Percentiles rank a stretch among this genome's conserved stretches.
Conservation (phyloP, 2,329 filamentous ascomycete species). For the Delphinella strobiligena region DNA sequence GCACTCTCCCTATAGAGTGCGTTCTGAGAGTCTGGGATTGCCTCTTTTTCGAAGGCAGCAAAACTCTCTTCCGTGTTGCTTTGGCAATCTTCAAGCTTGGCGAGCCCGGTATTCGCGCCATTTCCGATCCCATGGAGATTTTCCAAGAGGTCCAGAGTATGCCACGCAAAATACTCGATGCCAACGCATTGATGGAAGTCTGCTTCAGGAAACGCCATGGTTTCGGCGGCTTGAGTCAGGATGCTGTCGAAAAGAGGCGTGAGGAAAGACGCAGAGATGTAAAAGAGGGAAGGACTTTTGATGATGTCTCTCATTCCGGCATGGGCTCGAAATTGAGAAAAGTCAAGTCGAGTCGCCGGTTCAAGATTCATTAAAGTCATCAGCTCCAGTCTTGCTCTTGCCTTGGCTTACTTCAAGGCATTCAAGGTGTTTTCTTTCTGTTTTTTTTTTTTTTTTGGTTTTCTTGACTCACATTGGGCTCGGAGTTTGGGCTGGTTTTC, state of each 20-base stretch:
- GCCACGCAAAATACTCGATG: constrained; percentile 69
- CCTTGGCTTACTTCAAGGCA: too few relatives aligned
- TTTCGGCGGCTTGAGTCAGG: constrained; percentile 71
- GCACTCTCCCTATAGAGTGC: constrained; percentile 81
- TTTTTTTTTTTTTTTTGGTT: background rate
- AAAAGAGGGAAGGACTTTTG: constrained; percentile 7
- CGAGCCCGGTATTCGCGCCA: constrained; percentile 65
- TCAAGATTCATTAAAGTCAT: too few relatives aligned
- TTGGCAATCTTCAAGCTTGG: constrained; percentile 84
- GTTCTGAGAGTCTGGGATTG: constrained; percentile 90
- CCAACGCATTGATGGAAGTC: constrained; percentile 68
- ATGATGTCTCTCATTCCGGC: too few relatives aligned
- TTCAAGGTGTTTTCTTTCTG: too few relatives aligned
- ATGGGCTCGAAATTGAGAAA: too few relatives aligned
- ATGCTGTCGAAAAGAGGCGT: constrained; percentile 65
- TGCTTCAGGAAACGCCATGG: constrained; percentile 59
- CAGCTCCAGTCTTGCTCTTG: too few relatives aligned
- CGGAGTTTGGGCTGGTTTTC: background rate
- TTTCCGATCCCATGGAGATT: constrained; percentile 84
- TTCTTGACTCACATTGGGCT: background rate
- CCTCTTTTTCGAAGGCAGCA: constrained; percentile 90
- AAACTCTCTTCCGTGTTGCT: constrained; percentile 85
- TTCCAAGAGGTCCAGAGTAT: constrained; percentile 88
- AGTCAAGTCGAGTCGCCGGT: too few relatives aligned
- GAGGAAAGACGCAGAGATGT: constrained; percentile 41